These are phyloP conservation scores for Grigorovia jiainica DNA, from an alignment of 805 yeast genomes.

Conservation along the genomic window DNA sequence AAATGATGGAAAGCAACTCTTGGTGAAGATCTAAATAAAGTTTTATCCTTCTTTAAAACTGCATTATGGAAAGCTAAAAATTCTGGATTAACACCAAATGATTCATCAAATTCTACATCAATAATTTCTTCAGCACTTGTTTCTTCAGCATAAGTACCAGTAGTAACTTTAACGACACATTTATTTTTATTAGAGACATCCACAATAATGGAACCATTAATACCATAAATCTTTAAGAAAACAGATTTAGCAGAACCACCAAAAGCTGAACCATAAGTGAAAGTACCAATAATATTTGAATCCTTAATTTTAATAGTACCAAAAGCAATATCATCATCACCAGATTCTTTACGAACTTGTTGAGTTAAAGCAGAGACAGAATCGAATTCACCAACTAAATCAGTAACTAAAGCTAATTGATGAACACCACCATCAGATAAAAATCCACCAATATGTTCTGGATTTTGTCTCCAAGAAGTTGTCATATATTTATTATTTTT, in stretches of 20 bases:
- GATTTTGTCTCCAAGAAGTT: constrained; percentile 82
- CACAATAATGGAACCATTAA: constrained; percentile 61
- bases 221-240: constrained; percentile 65
- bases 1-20: constrained; percentile 83
- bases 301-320: constrained; percentile 57
- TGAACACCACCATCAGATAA: constrained; percentile 96
- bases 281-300: constrained; percentile 62
- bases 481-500: constrained; percentile 47
- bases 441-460: constrained; percentile 89
- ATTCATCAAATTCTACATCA: constrained; percentile 32
- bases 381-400: constrained; percentile 65
- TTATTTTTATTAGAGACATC: constrained; percentile 45
- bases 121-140: constrained; percentile 25
- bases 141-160: constrained; percentile 21
- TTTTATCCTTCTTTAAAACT: constrained; percentile 53
- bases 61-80: constrained; percentile 50
- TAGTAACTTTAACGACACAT: constrained; percentile 30
- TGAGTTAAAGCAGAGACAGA: constrained; percentile 66
- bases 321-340: constrained; percentile 72
- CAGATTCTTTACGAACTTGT: constrained; percentile 69
- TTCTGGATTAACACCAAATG: constrained; percentile 51
- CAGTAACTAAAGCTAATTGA: constrained; percentile 80
- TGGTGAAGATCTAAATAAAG: constrained; percentile 50
- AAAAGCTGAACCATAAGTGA: constrained; percentile 78
- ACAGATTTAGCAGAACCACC: constrained; percentile 71